phyloP scores from a whole-genome alignment of 2,329 filamentous ascomycete species.

The Venturia asperata region DNA sequence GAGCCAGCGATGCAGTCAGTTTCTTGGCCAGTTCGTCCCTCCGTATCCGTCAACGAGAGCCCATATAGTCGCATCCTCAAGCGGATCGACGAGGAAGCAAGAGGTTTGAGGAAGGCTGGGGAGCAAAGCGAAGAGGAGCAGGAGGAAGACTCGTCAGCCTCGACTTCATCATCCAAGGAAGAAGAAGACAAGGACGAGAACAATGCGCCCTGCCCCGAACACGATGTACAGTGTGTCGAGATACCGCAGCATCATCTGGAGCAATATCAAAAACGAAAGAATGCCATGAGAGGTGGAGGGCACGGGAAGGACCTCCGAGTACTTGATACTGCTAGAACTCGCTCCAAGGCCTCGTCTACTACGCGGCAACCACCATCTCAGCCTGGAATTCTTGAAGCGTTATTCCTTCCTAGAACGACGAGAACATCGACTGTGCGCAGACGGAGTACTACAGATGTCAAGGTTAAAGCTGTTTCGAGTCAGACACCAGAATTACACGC shows the following conservation, averaged over 20 bases:
- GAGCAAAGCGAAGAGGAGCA: neutral
- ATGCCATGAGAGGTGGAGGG: conserved; percentile 1
- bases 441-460: neutral
- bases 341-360: conserved; percentile 1
- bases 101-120: neutral
- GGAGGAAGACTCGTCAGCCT: conserved; percentile 1
- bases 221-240: neutral
- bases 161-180: neutral
- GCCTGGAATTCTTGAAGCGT: conserved; percentile 12
- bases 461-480: neutral
- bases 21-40: neutral
- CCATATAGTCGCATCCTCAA: conserved; percentile 13
- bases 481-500: neutral
- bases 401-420: conserved; percentile 11
- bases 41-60: conserved; percentile 7
- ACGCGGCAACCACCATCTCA: conserved; percentile 1
- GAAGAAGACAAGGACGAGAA: conserved; percentile 4
- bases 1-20: conserved; percentile 7
- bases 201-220: neutral
- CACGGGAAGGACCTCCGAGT: neutral
- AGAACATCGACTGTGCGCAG: neutral
- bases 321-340: neutral
- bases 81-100: conserved; percentile 9
- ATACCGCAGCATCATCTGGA: conserved; percentile 8
- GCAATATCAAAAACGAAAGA: conserved; percentile 11